Evolutionary conservation across 495 filamentous ascomycete genomes (phyloP).

Genomic region (Clavariopsis aquatica): DNA sequence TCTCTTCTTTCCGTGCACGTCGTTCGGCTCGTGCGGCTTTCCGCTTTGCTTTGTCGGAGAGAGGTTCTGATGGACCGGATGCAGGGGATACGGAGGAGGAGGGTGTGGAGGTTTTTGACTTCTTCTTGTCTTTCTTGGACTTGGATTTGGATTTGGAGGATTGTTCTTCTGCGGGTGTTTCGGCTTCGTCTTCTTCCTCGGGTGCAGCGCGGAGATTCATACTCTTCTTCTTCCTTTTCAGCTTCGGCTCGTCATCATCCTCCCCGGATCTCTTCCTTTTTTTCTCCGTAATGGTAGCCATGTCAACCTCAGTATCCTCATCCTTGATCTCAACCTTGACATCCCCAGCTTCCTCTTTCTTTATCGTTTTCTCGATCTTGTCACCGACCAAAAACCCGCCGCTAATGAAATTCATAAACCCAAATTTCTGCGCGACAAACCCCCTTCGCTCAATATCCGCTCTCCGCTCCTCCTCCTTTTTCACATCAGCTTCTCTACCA

Average conservation of each 20-base stretch:
- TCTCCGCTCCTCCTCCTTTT: constrained; percentile 60
- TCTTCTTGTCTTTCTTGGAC: constrained; percentile 53
- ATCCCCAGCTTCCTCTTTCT: constrained; percentile 3
- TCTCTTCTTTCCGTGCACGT: constrained; percentile 33
- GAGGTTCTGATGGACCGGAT: neutral
- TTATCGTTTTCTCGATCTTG: constrained; percentile 45
- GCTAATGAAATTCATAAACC: constrained; percentile 73
- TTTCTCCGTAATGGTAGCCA: constrained; percentile 14
- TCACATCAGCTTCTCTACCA: constrained; percentile 70
- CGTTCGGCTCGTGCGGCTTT: constrained; percentile 38
- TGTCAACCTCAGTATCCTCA: neutral
- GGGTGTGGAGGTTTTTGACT: constrained; percentile 26
- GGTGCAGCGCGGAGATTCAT: constrained; percentile 39
- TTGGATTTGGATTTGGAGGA: constrained; percentile 44
- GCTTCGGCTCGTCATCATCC: constrained; percentile 27
- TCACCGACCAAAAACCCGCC: constrained; percentile 79
- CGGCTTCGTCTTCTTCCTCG: constrained; percentile 37
- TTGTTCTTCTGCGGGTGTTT: constrained; percentile 43
- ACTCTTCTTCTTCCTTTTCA: constrained; percentile 44
- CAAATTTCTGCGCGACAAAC: constrained; percentile 70
- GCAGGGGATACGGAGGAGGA: constrained; percentile 12
- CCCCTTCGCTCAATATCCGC: constrained; percentile 46
- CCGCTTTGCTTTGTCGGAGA: constrained; percentile 36
- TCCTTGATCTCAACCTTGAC: constrained; percentile 37
- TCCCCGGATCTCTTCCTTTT: constrained; percentile 36